Base-by-base conservation (phyloP, 179 eudicot genomes). In the Spinacia oleracea region DNA sequence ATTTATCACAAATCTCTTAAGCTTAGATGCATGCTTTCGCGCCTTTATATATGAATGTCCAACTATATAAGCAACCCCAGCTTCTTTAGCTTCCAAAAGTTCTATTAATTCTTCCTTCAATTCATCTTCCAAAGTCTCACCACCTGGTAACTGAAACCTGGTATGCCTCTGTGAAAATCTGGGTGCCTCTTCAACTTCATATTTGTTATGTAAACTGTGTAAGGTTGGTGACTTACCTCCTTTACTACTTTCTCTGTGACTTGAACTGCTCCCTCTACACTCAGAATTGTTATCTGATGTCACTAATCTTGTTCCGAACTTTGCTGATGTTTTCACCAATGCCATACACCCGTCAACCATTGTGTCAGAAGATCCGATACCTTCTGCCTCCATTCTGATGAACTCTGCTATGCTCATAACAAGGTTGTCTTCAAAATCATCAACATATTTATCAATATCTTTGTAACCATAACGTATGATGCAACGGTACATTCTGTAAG, bases 381-480 rank as follows among this genome's bases (percentile, higher is more conserved):
- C 83, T 76, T 88, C 89, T 21, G 91, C 89, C 73, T 88, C 91
- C 83, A 88, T 63, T 53, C 81, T 78, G 25, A 88, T 84, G 80
- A 84, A 86, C 65, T 86, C 91, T 32, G 89, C 85, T 50, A 88
- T 72, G 81, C 88, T 78, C 84, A 83, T 81, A 42, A 77, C 83
- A 21, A 89, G 83, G 70, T 84, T 83, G 73, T 87, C 86, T 42
- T 89, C 92, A 55, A 87, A 89, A 58, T 84, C 86, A 9, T 86
- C 84, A 15, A 78, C 85, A 12, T 84, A 79, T 43, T 78, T 85
- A 67, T 80, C 84, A 40, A 83, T 75, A 56, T 89, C 92, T 81
- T 86, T 86, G 83, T 89, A 89, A 20, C 90, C 90, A 35, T 89
- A 88, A 42, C 92, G 81, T 14, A 88, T 87, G 11, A 87, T 86